Evolutionary conservation across 768 basidiomycete genomes (phyloP), one percentile per base, ranked within the genome.

Genomic region (Leucocoprinus birnbaumii): DNA sequence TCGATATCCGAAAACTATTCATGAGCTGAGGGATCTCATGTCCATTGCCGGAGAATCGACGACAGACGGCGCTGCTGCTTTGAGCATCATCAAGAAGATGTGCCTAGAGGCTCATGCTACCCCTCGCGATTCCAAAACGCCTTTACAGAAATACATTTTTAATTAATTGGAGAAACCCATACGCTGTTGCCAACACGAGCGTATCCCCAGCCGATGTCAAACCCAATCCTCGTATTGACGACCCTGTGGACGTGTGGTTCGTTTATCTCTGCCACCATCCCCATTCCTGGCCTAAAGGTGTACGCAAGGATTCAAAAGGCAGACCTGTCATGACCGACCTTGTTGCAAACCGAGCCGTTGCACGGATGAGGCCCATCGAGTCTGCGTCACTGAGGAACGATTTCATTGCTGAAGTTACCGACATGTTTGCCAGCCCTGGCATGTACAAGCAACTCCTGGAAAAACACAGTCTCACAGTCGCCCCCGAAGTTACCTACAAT

Each of bases 231-330:
- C 74, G 75, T 10, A 63, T 74, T 46, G 73, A 79, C 56, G 78
- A 79, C 56, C 73, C 77, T 8, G 69, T 76, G 6, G 74, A 77
- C 46, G 67, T 65, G 24, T 79, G 78, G 78, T 71, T 73, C 34
- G 71, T 72, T 2, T 79, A 79, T 56, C 72, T 78, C 53, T 62
- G 73, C 7, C 66, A 68, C 26, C 75, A 79, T 54, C 73, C 67
- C 8, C 71, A 68, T 49, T 78, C 76, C 0, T 80, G 77, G 67
- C 78, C 78, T 8, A 74, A 73, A 52, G 78, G 78, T 49, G 76
- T 79, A 54, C 70, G 78, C 48, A 71, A 68, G 25, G 73, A 74
- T 58, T 52, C 64, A 10, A 65, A 66, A 53, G 69, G 71, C 13
- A 66, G 64, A 19, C 78, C 78, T 0, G 61, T 63, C 59, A 65